Percentiles rank a stretch among this genome's conserved stretches.
Conservation (phyloP, 108 stramenopile species). For the Chaetoceros muelleri region DNA sequence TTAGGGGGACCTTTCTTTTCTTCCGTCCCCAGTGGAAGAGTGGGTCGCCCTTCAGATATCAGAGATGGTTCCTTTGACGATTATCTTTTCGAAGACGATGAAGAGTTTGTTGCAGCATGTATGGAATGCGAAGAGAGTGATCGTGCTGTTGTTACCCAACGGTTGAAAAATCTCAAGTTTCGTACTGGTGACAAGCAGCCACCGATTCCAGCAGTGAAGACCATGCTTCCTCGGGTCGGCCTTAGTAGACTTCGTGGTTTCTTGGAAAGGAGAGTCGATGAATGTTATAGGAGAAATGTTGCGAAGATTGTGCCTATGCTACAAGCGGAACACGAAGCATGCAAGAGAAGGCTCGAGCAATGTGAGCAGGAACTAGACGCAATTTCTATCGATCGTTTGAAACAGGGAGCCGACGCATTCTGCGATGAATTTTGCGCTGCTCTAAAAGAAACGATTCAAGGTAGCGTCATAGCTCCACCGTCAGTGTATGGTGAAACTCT, state of each 20-base stretch:
- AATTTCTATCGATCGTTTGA: conserved; percentile 67
- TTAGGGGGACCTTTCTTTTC: conserved; percentile 91
- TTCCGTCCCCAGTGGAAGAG: conserved; percentile 84
- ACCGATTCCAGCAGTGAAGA: conserved; percentile 8
- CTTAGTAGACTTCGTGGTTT: conserved; percentile 70
- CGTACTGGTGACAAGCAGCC: conserved; percentile 13
- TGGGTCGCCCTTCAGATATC: conserved; percentile 27
- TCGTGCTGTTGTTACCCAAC: conserved; percentile 26
- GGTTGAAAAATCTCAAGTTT: conserved; percentile 17
- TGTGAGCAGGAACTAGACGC: conserved; percentile 76
- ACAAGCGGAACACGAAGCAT: conserved; percentile 61
- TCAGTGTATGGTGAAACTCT: conserved; percentile 81
- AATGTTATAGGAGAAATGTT: conserved; percentile 83
- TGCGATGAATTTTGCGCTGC: conserved; percentile 79
- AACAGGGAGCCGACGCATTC: conserved; percentile 68
- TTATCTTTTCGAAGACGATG: conserved; percentile 64
- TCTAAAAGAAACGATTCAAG: conserved; percentile 66
- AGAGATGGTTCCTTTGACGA: conserved; percentile 20
- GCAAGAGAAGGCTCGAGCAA: conserved; percentile 53
- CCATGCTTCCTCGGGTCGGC: conserved; percentile 50
- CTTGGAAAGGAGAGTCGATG: conserved; percentile 83
- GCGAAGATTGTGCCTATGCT: conserved; percentile 86
- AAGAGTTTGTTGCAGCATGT: conserved; percentile 59
- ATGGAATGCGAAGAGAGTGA: conserved; percentile 49
- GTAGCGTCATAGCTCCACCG: conserved; percentile 74